A percentile compares a stretch with the other conserved stretches of the same genome.
Evolutionary conservation across 2,329 filamentous ascomycete species (phyloP).

Genomic region (Neonectria punicea): DNA sequence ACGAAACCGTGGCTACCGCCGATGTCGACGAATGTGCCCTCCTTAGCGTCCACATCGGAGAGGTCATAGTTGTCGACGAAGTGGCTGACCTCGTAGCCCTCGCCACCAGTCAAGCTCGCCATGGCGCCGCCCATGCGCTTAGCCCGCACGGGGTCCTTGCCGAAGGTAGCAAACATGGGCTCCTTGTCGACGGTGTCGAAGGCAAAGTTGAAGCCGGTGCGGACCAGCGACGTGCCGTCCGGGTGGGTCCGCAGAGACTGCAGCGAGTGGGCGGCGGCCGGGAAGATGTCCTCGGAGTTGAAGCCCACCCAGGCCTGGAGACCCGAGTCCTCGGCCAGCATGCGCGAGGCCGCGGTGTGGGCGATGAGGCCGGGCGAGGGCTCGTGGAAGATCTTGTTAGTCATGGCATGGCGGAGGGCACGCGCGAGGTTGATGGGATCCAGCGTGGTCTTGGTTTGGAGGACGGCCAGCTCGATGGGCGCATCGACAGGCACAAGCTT

Average conservation of each 20-base stretch:
- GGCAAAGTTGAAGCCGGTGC: conserved; percentile 62
- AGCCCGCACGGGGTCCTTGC: conserved; percentile 58
- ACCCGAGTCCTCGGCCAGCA: conserved; percentile 59
- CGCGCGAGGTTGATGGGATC: conserved; percentile 62
- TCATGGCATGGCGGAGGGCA: conserved; percentile 67
- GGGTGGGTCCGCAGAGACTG: conserved; percentile 57
- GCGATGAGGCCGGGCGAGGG: conserved; percentile 60
- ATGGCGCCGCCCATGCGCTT: conserved; percentile 66
- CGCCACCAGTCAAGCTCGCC: conserved; percentile 63
- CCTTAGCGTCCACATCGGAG: conserved; percentile 53
- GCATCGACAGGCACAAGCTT: conserved; percentile 60
- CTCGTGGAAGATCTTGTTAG: conserved; percentile 65
- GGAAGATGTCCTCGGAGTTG: conserved; percentile 64
- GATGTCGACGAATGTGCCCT: conserved; percentile 66
- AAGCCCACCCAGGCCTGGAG: conserved; percentile 66
- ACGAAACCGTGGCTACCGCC: conserved; percentile 69
- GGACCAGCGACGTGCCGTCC: conserved; percentile 58
- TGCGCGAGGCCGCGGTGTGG: conserved; percentile 65
- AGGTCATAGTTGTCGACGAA: conserved; percentile 67
- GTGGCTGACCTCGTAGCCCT: conserved; percentile 65
- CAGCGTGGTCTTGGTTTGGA: conserved; percentile 57
- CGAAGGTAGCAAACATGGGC: conserved; percentile 65
- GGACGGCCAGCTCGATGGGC: conserved; percentile 57
- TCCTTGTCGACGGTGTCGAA: conserved; percentile 61
- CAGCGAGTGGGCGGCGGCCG: conserved; percentile 59